These are phyloP conservation scores for Yamadazyma insecticola DNA, from an alignment of 805 yeast genomes.

Conservation along the genomic window DNA sequence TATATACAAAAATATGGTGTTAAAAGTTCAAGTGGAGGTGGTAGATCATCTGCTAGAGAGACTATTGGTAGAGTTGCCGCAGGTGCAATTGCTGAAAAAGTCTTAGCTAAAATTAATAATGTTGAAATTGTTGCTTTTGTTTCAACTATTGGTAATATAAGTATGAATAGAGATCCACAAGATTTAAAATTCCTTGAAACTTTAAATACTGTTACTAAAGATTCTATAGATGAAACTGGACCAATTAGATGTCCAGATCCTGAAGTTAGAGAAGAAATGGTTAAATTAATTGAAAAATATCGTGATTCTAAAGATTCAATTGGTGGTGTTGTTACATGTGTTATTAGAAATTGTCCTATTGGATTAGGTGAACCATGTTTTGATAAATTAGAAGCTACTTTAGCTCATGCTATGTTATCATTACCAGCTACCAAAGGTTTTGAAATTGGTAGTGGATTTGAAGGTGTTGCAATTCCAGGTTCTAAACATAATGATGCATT, in stretches of 20 bases:
- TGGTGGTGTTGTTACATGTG: conserved; percentile 98
- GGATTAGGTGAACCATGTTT: conserved; percentile 99
- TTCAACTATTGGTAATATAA: conserved; percentile 79
- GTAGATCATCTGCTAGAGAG: conserved; percentile 95
- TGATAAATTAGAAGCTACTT: conserved; percentile 89
- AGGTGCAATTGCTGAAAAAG: conserved; percentile 96
- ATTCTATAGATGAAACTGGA: conserved; percentile 78
- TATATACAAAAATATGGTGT: conserved; percentile 86
- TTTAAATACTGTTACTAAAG: conserved; percentile 77
- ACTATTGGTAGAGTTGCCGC: conserved; percentile 99
- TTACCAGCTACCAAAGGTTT: conserved; percentile 98
- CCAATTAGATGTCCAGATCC: conserved; percentile 93
- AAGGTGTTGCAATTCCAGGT: conserved; percentile 86
- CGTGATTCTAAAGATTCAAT: conserved; percentile 87
- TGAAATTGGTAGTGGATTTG: conserved; percentile 95
- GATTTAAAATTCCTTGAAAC: conserved; percentile 61
- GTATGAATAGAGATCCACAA: conserved; percentile 70
- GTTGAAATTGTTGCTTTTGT: conserved; percentile 97
- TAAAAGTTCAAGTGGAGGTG: conserved; percentile 96
- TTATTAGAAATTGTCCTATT: conserved; percentile 84
- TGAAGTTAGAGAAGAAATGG: conserved; percentile 69
- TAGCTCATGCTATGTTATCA: conserved; percentile 97
- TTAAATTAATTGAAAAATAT: conserved; percentile 78
- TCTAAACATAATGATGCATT: conserved; percentile 93
- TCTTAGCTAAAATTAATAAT: conserved; percentile 65